phyloP scores from a whole-genome alignment of 192 early-diverging fungal genomes.

The Dissophora globulifera region DNA sequence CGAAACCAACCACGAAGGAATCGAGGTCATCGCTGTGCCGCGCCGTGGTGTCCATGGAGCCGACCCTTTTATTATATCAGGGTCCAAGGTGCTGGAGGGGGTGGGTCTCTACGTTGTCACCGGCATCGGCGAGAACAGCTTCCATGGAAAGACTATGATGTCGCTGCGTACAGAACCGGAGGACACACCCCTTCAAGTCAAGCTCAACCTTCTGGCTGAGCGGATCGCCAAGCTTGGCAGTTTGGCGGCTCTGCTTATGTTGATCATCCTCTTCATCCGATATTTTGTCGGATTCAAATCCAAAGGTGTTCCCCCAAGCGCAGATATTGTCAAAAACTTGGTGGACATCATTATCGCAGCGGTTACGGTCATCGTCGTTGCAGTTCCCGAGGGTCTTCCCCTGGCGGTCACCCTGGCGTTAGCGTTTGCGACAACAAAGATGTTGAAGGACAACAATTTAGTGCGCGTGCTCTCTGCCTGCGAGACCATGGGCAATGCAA shows the following conservation, averaged over 20 bases:
- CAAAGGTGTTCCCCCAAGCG: constrained; percentile 54
- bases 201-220: constrained; percentile 89
- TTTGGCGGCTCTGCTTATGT: constrained; percentile 86
- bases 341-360: constrained; percentile 89
- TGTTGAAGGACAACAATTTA: constrained; percentile 98
- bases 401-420: constrained; percentile 96
- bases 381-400: constrained; percentile 98
- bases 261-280: constrained; percentile 86
- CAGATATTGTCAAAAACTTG: constrained; percentile 69
- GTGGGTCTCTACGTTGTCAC: constrained; percentile 88
- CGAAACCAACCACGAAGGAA: constrained; percentile 37
- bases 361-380: constrained; percentile 96
- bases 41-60: constrained; percentile 23
- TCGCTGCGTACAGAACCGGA: constrained; percentile 85
- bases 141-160: constrained; percentile 91
- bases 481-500: constrained; percentile 99
- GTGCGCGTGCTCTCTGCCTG: constrained; percentile 96
- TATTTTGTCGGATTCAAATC: constrained; percentile 75
- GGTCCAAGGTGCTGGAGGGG: constrained; percentile 92
- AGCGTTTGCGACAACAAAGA: constrained; percentile 92
- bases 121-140: constrained; percentile 86
- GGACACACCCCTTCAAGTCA: constrained; percentile 92
- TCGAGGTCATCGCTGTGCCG: constrained; percentile 35
- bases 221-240: constrained; percentile 93
- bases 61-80: constrained; percentile 93